Base-by-base conservation (phyloP, 306 rosid species). In the Rubus idaeus region DNA sequence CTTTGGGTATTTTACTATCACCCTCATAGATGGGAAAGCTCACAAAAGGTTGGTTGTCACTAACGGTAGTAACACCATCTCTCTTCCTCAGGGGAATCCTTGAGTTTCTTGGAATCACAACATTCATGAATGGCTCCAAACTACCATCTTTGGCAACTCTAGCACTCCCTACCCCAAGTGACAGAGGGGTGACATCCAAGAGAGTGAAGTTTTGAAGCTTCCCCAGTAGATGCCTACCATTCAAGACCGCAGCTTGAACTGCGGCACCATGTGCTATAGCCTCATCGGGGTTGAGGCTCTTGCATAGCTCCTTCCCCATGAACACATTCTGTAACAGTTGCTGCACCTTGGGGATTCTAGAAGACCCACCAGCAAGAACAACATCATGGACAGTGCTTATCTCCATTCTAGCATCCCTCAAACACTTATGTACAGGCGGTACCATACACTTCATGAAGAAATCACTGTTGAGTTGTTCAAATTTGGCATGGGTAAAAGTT, bases 321-420 rank as follows among this genome's bases (percentile, higher is more conserved):
- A 72, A 72, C 6, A 72, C 50, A 23, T 72, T 18, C 76, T 55
- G 40, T 6, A 55, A 40, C 3, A 53, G 65, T 23, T 55, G 40
- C 21, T 72, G 65, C 21, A 72, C 64, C 65, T 72, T 72, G 4
- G 76, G 76, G 11, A 72, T 72, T 72, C 50, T 42, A 18, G 65
- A 72, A 72, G 76, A 72, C 0, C 76, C 76, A 6, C 76, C 76
- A 20, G 61, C 66, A 10, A 72, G 65, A 53, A 72, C 65, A 40
- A 72, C 65, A 23, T 72, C 76, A 11, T 72, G 30, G 14, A 72
- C 52, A 12, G 45, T 21, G 51, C 51, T 39, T 53, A 11, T 53
- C 30, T 55, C 51, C 40, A 72, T 53, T 72, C 6, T 55, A 8
- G 76, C 76, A 72, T 72, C 76, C 39, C 6, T n/a, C 51, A 72